These are phyloP conservation scores for Phytophthora macrochlamydospora DNA, from an alignment of 352 stramenopile species.

Conservation along the genomic window DNA sequence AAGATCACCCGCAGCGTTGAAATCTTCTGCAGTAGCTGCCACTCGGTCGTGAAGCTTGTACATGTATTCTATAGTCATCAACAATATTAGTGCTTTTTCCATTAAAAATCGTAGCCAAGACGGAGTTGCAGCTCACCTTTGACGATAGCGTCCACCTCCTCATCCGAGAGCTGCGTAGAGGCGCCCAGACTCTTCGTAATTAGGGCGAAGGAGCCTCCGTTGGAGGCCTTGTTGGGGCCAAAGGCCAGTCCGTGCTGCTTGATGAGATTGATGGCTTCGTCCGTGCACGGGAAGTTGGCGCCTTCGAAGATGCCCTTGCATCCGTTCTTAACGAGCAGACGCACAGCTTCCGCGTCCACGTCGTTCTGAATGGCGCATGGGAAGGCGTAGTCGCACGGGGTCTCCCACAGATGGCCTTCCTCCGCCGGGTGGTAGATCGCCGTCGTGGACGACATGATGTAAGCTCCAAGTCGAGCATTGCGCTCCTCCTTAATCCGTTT, in stretches of 20 bases:
- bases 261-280: conserved; percentile 81
- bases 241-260: conserved; percentile 86
- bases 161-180: conserved; percentile 53
- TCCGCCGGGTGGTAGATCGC: conserved; percentile 87
- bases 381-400: conserved; percentile 96
- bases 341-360: conserved; percentile 80
- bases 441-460: conserved; percentile 90
- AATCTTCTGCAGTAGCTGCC: conserved; percentile 70
- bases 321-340: conserved; percentile 86
- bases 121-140: conserved; percentile 30
- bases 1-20: conserved; percentile 78
- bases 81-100: background rate
- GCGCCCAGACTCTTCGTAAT: conserved; percentile 64
- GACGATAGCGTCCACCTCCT: conserved; percentile 73
- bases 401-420: conserved; percentile 86
- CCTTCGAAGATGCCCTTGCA: conserved; percentile 90
- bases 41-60: conserved; percentile 73
- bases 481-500: conserved; percentile 86
- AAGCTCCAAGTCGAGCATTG: conserved; percentile 79
- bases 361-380: conserved; percentile 96
- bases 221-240: conserved; percentile 85
- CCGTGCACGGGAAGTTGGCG: conserved; percentile 82
- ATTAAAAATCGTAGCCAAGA: background rate
- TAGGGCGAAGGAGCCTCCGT: conserved; percentile 78
- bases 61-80: conserved; percentile 72